Base-by-base conservation (phyloP, 139 green algal genomes). In the Chlamydomonas incerta region DNA sequence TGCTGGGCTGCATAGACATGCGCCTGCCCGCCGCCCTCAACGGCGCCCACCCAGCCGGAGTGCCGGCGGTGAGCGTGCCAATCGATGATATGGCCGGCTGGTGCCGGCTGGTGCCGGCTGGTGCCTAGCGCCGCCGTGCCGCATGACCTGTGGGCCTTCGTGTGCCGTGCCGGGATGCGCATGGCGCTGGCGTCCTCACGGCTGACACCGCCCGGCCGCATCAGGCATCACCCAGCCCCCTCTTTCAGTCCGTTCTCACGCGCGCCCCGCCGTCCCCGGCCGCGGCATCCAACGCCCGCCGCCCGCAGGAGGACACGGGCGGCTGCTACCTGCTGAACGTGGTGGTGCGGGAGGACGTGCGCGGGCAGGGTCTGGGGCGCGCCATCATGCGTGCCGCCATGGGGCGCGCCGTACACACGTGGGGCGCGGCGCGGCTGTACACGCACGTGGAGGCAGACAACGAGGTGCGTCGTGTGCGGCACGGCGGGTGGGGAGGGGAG, bases 301-400 rank as follows among this genome's bases (percentile, higher is more conserved):
- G 1, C 65, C 8, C n/a, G 31, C 79, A 85, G 79, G 79, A 75
- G 33, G 88, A 90, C n/a, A 34, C 71, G 11, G 34, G 52, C 20
- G 90, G 90, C 34, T 88, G 80, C 57, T 94, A 94, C 88, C 83
- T 94, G 60, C 75, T 93, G 17, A 94, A 94, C n/a, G 89, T 94
- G 46, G 91, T 94, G 66, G 89, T 93, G 8, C 60, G 63, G 5
- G 91, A 93, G 71, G 79, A 88, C 68, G 35, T 20, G 24, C 74
- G 91, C 18, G 91, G 91, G 1, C 82, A 85, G n/a, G 91, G 91
- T 18, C 70, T 93, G 47, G 91, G 89, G 18, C 86, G 87, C 63
- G 66, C 33, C 2, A 74, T 94, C 31, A 94, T 94, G 91, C 62
- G 26, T 5, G 86, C 80, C 41, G 91, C 91, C n/a, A 92, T 94